These are phyloP conservation scores for Fraxinus anomala DNA, from an alignment of 257 asterid genomes.

Conservation along the genomic window DNA sequence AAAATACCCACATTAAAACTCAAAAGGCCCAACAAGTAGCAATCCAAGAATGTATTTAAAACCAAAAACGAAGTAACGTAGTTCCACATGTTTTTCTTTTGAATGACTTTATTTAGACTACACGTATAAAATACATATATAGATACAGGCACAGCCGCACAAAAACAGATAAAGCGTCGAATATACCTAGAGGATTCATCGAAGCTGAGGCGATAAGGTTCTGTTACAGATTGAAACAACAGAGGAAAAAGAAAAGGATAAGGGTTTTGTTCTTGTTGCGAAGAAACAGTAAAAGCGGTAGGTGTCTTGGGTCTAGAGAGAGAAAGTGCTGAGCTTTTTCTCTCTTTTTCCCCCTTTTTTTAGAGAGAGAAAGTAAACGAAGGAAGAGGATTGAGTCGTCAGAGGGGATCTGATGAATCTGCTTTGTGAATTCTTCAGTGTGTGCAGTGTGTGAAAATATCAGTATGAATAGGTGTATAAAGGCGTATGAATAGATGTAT, in stretches of 20 bases:
- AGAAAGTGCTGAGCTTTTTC: slow-evolving; percentile 24
- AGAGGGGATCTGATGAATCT: neutral
- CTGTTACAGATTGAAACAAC: slow-evolving; percentile 35
- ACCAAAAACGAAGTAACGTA: slow-evolving; percentile 30
- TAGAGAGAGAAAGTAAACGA: slow-evolving; percentile 23
- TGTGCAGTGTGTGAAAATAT: neutral
- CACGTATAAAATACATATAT: no score
- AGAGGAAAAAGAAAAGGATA: slow-evolving; percentile 23
- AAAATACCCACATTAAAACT: slow-evolving; percentile 16
- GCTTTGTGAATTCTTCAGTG: neutral
- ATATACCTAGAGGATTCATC: slow-evolving; percentile 58
- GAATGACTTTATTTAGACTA: no score
- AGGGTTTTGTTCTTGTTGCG: slow-evolving; percentile 40
- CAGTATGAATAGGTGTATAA: neutral
- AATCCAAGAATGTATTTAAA: neutral
- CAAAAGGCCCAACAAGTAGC: neutral
- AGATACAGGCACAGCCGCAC: neutral
- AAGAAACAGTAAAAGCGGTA: neutral
- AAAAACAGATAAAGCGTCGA: slow-evolving; percentile 31
- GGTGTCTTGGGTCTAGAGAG: neutral
- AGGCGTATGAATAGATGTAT: neutral
- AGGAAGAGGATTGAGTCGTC: neutral
- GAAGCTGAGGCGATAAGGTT: slow-evolving; percentile 46
- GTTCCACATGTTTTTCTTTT: slow-evolving; percentile 9
- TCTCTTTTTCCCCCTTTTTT: no score